Conservation (phyloP, 306 rosid genomes). For the Geum urbanum region DNA sequence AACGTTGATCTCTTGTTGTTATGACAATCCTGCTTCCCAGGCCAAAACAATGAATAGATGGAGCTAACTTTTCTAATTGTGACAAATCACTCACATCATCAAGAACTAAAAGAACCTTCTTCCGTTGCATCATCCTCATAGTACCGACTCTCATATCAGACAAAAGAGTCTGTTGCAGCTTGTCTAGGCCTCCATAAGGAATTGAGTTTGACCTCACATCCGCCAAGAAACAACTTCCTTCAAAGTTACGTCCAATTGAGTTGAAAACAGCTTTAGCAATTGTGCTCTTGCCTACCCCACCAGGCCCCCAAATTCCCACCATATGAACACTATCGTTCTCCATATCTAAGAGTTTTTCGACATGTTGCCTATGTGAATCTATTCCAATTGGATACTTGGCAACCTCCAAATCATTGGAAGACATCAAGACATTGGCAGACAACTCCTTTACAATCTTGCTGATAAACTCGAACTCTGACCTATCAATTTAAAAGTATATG, state of each 20-base stretch:
- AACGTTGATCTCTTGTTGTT: constrained; percentile 5
- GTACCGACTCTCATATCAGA: not conserved
- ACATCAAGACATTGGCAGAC: not conserved
- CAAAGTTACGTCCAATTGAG: not conserved
- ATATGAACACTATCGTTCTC: not conserved
- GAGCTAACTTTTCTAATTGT: too few relatives aligned
- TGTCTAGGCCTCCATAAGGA: not conserved
- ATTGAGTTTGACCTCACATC: not conserved
- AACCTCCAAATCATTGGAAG: not conserved
- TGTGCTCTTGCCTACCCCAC: constrained; percentile 9
- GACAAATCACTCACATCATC: not conserved
- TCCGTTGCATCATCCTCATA: not conserved
- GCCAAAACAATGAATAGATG: too few relatives aligned
- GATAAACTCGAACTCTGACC: not conserved
- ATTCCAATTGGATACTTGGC: not conserved
- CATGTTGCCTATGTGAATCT: not conserved
- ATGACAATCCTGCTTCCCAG: not conserved
- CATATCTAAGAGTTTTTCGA: not conserved
- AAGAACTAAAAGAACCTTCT: not conserved
- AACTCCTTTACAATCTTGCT: not conserved
- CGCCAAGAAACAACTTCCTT: not conserved
- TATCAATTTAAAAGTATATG: not conserved
- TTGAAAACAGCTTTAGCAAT: constrained; percentile 2
- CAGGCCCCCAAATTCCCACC: constrained; percentile 1
- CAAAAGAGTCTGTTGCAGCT: not conserved